Evolutionary conservation across 202 grass and related monocot species (phyloP), one percentile per base, ranked within the genome.

Genomic region (Zizania palustris): DNA sequence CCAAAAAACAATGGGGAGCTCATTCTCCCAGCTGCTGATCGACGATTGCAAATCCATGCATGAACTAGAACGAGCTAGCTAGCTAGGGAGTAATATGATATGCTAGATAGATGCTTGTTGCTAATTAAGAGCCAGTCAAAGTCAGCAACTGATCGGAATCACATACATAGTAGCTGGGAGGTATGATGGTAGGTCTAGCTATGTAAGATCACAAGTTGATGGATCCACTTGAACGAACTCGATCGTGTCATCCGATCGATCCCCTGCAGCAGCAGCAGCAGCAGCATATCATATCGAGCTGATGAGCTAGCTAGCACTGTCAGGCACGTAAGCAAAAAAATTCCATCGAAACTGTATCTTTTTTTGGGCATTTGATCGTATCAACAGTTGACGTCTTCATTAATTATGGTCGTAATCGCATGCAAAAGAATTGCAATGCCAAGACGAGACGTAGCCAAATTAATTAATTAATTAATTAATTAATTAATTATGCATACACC

Each of bases 121-220:
- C 4, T 43, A 65, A 65, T 39, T 64, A 64, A 64, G 61, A 65
- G n/a, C 63, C 20, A 18, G 38, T 43, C 63, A 65, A 65, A 65
- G 63, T 65, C 63, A 65, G 63, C 38, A 65, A 11, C 11, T 65
- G 8, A 60, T 60, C 22, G 20, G 38, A 4, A 43, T 43, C n/a
- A 42, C 38, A n/a, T n/a, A n/a, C n/a, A 35, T 43, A 60, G n/a
- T 73, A 33, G 38, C 12, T 58, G 37, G 60, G 16, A 6, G 9
- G 36, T n/a, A n/a, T n/a, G n/a, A n/a, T n/a, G n/a, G n/a, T 63
- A 10, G 60, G 37, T 38, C 33, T 53, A 53, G 37, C 11, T 22
- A 57, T 18, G 37, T 63, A 39, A 3, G 37, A 12, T 12, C 15
- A 45, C 28, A 46, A 4, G 43, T 34, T 55, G 51, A 69, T 46